phyloP scores from a whole-genome alignment of 495 filamentous ascomycete genomes.

The Aspergillus nanangensis region DNA sequence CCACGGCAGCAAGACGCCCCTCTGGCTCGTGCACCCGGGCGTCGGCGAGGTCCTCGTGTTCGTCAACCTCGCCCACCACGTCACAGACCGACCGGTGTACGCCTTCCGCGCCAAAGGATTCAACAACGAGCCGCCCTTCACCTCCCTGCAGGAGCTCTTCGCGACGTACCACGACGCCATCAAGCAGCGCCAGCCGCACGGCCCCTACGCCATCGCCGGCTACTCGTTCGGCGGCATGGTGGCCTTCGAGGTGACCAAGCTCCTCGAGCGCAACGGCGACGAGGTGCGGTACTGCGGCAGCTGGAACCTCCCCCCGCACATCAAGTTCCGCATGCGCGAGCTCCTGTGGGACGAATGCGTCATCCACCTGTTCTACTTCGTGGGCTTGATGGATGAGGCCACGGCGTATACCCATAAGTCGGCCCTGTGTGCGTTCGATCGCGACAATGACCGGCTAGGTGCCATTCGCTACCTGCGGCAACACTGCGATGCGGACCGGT shows the following conservation, averaged over 20 bases:
- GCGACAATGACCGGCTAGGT: not conserved
- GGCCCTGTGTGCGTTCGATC: not conserved
- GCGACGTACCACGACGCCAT: conserved; percentile 39
- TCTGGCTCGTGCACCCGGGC: conserved; percentile 56
- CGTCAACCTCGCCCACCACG: conserved; percentile 39
- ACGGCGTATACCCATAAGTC: conserved; percentile 9
- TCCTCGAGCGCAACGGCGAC: conserved; percentile 31
- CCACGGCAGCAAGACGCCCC: conserved; percentile 35
- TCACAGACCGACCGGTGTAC: conserved; percentile 48
- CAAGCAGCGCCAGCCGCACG: conserved; percentile 42
- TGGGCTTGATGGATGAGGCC: conserved; percentile 30
- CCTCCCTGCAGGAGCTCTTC: conserved; percentile 31
- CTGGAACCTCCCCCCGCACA: conserved; percentile 46
- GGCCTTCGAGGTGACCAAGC: conserved; percentile 51
- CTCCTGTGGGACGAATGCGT: conserved; percentile 43
- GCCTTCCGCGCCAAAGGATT: conserved; percentile 53
- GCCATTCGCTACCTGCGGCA: conserved; percentile 8
- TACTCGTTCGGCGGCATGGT: conserved; percentile 51
- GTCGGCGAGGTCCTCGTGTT: conserved; percentile 56
- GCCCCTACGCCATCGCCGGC: conserved; percentile 54
- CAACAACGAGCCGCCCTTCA: conserved; percentile 34
- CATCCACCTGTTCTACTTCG: conserved; percentile 46
- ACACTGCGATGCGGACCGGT: conserved; percentile 9
- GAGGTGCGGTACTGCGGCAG: conserved; percentile 22
- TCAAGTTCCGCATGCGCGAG: conserved; percentile 48